Evolutionary conservation across 805 yeast species (phyloP), one percentile per base, ranked within the genome.

Genomic region (Candida corydali): DNA sequence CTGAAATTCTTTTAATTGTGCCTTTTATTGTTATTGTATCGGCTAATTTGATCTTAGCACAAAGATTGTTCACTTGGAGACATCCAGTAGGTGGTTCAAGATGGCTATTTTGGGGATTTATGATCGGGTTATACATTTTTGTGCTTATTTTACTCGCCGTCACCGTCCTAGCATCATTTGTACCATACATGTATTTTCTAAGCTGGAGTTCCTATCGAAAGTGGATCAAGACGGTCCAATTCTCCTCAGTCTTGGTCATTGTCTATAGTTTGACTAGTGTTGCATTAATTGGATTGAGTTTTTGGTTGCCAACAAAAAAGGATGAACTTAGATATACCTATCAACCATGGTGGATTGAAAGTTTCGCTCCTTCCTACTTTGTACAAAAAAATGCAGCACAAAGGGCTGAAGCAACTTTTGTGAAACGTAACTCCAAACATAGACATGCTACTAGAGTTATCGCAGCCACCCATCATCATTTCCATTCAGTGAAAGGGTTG

Each of bases 301-400:
- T 71, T 27, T 60, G 79, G 52, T 71, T 73, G 38, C 78, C 86
- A n/a, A 75, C 84, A 10, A 41, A 61, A 25, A 61, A 58, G 33
- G 77, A 76, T 44, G 69, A 67, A 43, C 53, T 59, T 25, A 63
- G 79, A 25, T 69, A 74, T 49, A 77, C 78, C 45, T 82, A 76
- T 55, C 85, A 78, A 55, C 86, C 94, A 26, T 80, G 82, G 73
- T 84, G 93, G 93, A 77, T 84, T 52, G 78, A 79, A 56, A 69
- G 76, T 5, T 81, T 82, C 47, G 51, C 63, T 19, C 69, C 80
- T 12, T 63, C 67, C 36, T 84, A 83, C 56, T 83, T 68, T 59
- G 80, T 78, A n/a, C 64, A 69, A 45, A 70, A 68, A 40, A 68
- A 69, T 37, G 77, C 86, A 1, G 63, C 71, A 6, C 60, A 60